Base-by-base conservation (phyloP, 1,284 basidiomycete species). In the Porogramme epimiltina region DNA sequence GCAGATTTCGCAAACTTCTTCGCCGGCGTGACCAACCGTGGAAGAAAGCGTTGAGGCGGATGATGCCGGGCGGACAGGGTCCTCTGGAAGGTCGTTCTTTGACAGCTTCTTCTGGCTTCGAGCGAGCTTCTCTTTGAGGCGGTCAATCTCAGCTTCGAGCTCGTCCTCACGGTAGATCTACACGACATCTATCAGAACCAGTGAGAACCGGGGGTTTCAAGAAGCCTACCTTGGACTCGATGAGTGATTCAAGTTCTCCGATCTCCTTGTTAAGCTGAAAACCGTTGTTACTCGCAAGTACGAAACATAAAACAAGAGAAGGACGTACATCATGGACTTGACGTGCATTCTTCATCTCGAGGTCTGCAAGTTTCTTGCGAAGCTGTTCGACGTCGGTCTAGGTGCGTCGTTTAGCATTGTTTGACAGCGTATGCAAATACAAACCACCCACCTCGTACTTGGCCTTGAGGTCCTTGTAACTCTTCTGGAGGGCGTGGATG, bases 91-190 rank as follows among this genome's bases (percentile, higher is more conserved):
- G 26, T 81, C 82, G 5, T 70, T 73, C 66, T 82, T 86, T 28
- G 80, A 80, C 4, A 74, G 70, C 62, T 86, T 85, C 68, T 81
- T 87, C 55, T 81, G 76, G 42, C 63, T 65, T 2, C 81, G 78
- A 6, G 79, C 65, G 38, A 87, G 69, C 61, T 85, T 87, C 20
- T 87, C 85, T 61, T 90, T 89, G 42, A 91, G 73, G 3, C 82
- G 80, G 58, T 91, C 84, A 36, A 95, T 71, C 63, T 94, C 91
- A 62, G 85, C 85, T 66, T 96, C 94, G 34, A 97, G 84, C 64
- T 95, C 94, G 66, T 95, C 94, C 82, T 97, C 93, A 46, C 87
- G 85, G 69, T 95, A 95, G 59, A 96, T 96, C 87, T 90, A 45
- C 8, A 31, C 6, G 10, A 31, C 22, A n/a, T n/a, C 13, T 19